Evolutionary conservation across 108 stramenopile genomes (phyloP).

Genomic region (Conticribra guillardii): DNA sequence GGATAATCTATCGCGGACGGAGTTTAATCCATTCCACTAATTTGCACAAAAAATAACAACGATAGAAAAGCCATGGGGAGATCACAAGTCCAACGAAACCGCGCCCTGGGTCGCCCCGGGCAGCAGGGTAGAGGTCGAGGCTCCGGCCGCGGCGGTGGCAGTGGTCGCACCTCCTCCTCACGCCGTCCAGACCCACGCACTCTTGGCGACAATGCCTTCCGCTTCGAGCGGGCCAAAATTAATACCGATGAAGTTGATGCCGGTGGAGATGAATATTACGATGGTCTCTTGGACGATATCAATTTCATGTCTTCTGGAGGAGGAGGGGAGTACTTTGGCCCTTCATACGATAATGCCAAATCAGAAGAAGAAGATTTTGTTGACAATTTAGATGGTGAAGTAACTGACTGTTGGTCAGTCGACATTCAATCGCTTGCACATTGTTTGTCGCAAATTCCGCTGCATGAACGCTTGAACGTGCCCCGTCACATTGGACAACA

Average conservation of each 20-base stretch:
- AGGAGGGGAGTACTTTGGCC: conserved; percentile 16
- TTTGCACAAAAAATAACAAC: too few relatives aligned
- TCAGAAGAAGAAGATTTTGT: not conserved
- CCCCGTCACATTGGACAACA: conserved; percentile 20
- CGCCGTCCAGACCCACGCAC: conserved; percentile 4
- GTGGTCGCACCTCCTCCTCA: not conserved
- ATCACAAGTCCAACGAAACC: conserved; percentile 35
- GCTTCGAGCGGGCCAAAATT: too few relatives aligned
- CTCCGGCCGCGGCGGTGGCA: not conserved
- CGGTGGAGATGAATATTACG: conserved; percentile 2
- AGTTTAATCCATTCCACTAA: too few relatives aligned
- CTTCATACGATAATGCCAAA: not conserved
- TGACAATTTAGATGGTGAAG: too few relatives aligned
- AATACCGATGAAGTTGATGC: not conserved
- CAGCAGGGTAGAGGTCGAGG: conserved; percentile 7
- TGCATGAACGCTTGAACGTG: conserved; percentile 32
- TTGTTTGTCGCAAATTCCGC: conserved; percentile 20
- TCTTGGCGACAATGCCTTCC: conserved; percentile 16
- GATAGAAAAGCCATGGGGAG: conserved; percentile 20
- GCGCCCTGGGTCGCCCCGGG: conserved; percentile 23
- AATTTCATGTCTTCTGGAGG: not conserved
- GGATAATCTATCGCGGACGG: too few relatives aligned
- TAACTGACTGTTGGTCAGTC: not conserved
- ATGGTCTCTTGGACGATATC: conserved; percentile 8
- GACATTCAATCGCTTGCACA: conserved; percentile 14